A percentile compares a stretch with the other conserved stretches of the same genome.
Evolutionary conservation across 83 land plant species (phyloP).

Genomic region (Picea abies): DNA sequence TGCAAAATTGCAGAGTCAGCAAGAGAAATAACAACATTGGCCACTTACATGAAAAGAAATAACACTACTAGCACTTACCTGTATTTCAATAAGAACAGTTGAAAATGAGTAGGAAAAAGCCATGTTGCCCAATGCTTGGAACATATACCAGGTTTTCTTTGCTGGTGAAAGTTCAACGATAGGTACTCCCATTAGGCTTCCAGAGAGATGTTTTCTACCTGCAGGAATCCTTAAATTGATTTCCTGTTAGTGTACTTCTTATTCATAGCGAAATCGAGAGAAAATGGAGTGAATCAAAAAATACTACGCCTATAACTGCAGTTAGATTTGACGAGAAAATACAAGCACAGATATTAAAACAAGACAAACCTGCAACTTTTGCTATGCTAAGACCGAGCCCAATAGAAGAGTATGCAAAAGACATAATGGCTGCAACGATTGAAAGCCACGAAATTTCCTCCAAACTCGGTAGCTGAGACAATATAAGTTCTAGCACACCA

Average conservation of each 20-base stretch:
- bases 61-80: constrained; percentile 1
- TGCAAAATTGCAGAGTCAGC: not conserved
- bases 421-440: too few relatives aligned
- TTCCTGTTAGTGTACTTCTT: too few relatives aligned
- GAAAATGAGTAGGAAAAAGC: constrained; percentile 26
- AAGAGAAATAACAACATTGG: not conserved
- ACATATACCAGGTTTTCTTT: constrained; percentile 17
- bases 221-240: not conserved
- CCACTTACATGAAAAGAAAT: not conserved
- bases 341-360: too few relatives aligned
- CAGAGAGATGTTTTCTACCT: not conserved
- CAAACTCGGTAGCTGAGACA: too few relatives aligned
- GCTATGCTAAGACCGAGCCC: too few relatives aligned
- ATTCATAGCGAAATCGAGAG: too few relatives aligned
- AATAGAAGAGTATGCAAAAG: too few relatives aligned
- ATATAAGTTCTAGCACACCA: constrained; percentile 19
- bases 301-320: too few relatives aligned
- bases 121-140: constrained; percentile 28
- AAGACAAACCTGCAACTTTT: too few relatives aligned
- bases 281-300: too few relatives aligned
- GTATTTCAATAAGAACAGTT: constrained; percentile 22
- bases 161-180: not conserved
- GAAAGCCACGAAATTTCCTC: too few relatives aligned
- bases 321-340: too few relatives aligned
- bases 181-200: not conserved